Base-by-base conservation (phyloP, 1,284 basidiomycete species). In the Ustilago tritici region DNA sequence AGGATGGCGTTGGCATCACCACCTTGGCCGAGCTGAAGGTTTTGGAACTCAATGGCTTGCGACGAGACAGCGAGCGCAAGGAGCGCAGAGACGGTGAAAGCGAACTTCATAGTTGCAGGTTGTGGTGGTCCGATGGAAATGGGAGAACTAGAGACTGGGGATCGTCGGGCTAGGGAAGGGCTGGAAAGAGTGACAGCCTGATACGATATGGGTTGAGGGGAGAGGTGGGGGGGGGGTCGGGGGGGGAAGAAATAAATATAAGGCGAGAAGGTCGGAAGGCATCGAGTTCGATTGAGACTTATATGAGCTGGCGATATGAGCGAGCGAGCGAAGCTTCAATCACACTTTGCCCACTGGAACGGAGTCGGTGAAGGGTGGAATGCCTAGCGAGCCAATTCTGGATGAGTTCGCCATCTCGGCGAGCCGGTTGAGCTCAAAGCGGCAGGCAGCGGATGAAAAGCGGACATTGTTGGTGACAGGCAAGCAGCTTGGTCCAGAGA, bases 111-210 rank as follows among this genome's bases (percentile, higher is more conserved):
- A n/a, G 47, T 32, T 62, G 57, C n/a, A 28, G 28, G 23, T 10
- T 12, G 56, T 34, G 17, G 43, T 19, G 15, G 14, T 43, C 6
- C 14, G n/a, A 46, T 15, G 43, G 43, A 11, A 15, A 41, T 23
- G 56, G 43, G 32, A 17, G 46, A 15, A 5, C 12, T 28, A 17
- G 28, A 23, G 19, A 31, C 17, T 17, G 38, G 31, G 35, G 54
- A 50, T 40, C 10, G 60, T 31, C 17, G 50, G 53, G 34, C n/a
- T 38, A 49, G 59, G 50, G 9, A 68, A 34, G n/a, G 59, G 71
- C 65, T 65, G 71, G 71, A 74, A 74, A 65, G 71, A 74, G 66
- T 74, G 65, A 62, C 71, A 68, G 66, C 66, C 71, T 40, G 57
- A 35, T 10, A 46, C 12, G 35, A 43, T 12, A 10, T 32, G 47